Evolutionary conservation across 805 yeast species (phyloP), one percentile per base, ranked within the genome.

Genomic region (Candida ipomoeae): DNA sequence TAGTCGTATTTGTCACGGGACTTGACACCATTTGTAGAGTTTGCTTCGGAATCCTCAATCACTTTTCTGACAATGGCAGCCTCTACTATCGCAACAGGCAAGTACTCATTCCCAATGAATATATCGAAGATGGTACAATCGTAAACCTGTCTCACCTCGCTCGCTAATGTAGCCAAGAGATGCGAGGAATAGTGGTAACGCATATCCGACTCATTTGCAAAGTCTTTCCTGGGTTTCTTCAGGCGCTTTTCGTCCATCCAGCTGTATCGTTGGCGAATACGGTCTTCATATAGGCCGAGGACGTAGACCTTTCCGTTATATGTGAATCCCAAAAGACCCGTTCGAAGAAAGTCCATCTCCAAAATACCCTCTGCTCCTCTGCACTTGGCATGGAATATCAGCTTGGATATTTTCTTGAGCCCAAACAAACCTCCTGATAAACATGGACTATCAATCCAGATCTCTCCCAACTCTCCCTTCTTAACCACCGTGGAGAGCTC

Each of bases 391-490:
- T 86, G 94, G 67, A 89, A 89, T 2, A 89, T 85, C 53, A 75
- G 78, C 51, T 81, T 83, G 0, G 95, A 86, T 40, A 87, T 77
- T 41, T 70, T 71, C 32, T 89, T 46, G 70, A 81, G 23, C 69
- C 83, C 91, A 84, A 90, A 89, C 62, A 87, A 88, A 0, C 96
- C 96, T 14, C 96, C 97, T 2, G 96, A 84, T 6, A 94, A 69
- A 53, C 95, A 87, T 1, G 92, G 92, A 40, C 95, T 85, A 60
- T 91, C 97, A n/a, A 94, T 87, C 98, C 98, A 94, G 33, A 94
- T 84, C 66, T 94, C 99, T 26, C 99, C 99, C 14, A 94, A 88
- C 55, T 86, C 89, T 61, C 87, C 80, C 44, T 79, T 84, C 2
- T 83, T 82, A 4, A 89, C 87, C 15, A 94, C 70, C 2, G 84